These are phyloP conservation scores for Oryza rufipogon DNA, from an alignment of 176 grass and related monocot genomes.

Conservation along the genomic window DNA sequence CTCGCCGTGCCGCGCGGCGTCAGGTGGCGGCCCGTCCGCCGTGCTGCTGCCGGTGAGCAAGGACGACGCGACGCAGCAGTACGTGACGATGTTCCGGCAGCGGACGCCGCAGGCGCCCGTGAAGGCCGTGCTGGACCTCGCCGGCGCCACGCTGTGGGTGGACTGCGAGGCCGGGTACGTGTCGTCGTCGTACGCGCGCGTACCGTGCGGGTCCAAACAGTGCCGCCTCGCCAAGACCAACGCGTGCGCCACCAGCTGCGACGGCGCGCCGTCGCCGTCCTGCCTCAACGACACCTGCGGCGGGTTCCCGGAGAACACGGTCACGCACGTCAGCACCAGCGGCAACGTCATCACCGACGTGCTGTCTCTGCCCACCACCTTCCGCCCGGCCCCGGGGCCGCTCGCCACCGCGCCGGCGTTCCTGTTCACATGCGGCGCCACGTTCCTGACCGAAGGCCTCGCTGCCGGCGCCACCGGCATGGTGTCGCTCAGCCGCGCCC, in stretches of 20 bases:
- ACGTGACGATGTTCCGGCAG: constrained; percentile 43
- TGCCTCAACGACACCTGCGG: constrained; percentile 51
- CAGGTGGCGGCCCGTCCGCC: constrained; percentile 28
- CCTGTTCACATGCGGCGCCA: constrained; percentile 44
- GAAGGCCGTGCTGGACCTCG: constrained; percentile 52
- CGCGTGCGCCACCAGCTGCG: constrained; percentile 32
- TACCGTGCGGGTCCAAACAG: constrained; percentile 31
- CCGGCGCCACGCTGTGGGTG: constrained; percentile 46
- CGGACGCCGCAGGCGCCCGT: constrained; percentile 37
- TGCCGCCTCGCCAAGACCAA: constrained; percentile 27
- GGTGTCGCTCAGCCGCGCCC: constrained; percentile 33
- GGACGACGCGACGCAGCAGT: constrained; percentile 50
- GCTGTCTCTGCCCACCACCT: constrained; percentile 39
- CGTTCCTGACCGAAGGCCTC: constrained; percentile 37
- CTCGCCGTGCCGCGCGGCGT: constrained; percentile 2
- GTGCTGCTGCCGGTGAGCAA: constrained; percentile 42
- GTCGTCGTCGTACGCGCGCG: constrained; percentile 48
- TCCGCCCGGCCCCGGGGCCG: constrained; percentile 34
- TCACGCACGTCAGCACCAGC: constrained; percentile 17
- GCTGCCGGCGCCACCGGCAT: constrained; percentile 20
- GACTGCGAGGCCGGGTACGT: constrained; percentile 47
- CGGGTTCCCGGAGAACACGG: constrained; percentile 36
- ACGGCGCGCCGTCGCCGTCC: background rate
- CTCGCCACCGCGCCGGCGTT: constrained; percentile 32
- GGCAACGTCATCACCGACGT: constrained; percentile 40